Evolutionary conservation across 2,329 filamentous ascomycete species (phyloP), one percentile per base, ranked within the genome.

Genomic region (Lachnum nothofagi): DNA sequence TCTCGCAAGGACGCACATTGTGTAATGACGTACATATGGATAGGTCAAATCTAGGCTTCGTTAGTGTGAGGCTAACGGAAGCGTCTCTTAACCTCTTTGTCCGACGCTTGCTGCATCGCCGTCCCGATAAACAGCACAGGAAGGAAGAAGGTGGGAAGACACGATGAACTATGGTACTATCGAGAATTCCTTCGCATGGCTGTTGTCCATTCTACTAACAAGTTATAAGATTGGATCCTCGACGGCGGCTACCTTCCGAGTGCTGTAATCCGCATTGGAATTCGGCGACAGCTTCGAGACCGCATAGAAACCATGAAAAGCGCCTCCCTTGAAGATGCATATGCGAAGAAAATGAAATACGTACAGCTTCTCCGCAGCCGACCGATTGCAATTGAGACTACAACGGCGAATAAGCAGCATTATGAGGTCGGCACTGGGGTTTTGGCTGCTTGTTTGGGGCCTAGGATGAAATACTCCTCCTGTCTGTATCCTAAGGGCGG

Each of bases 401-500:
- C 72, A 3, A 69, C 74, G 2, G 83, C 84, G 19, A 86, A 87
- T 63, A 70, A 77, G 59, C 83, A 87, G 71, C 83, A 87, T 66
- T 87, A 88, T 61, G 83, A 67, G 83, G n/a, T 87, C 34, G 81
- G 80, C 33, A 85, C 83, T 0, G 79, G 79, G 3, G 78, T 86
- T 20, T 65, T 87, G 34, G 67, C 69, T 23, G 77, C 75, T 23
- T 81, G 76, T 64, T 68, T 88, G 10, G 84, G 84, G 0, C 80
- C 81, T 3, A 70, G 82, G 46, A 86, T 87, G 82, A 87, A 87
- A 74, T 72, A 86, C 64, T 82, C 77, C n/a, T 75, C 72, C 55
- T 84, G 79, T 63, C 68, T 85, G 60, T 87, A 87, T 79, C 76
- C 78, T 3, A 77, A 75, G 52, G 81, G 80, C 14, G 68, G 70